phyloP scores from a whole-genome alignment of 352 stramenopile species.

The Globisporangium middletonii region DNA sequence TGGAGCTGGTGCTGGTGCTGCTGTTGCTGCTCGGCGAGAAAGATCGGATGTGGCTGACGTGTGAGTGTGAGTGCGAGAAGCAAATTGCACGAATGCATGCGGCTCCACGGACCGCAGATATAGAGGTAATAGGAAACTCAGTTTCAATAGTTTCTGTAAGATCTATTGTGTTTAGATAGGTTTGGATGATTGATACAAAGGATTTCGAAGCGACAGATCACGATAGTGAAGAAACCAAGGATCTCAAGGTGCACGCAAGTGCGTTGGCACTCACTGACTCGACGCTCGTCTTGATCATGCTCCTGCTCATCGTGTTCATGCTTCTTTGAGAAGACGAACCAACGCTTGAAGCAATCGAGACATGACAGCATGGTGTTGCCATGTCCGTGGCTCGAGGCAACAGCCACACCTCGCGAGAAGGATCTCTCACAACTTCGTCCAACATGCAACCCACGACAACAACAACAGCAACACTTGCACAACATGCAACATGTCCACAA shows the following conservation, averaged over 20 bases:
- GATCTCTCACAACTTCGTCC: too few species aligned
- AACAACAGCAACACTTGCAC: neutral
- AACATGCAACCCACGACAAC: too few species aligned
- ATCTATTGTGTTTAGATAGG: neutral
- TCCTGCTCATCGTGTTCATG: neutral
- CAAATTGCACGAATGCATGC: neutral
- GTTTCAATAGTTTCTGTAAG: neutral
- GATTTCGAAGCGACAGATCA: neutral
- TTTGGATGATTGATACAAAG: neutral
- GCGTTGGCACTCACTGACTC: neutral
- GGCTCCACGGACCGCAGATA: neutral
- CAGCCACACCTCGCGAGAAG: too few species aligned
- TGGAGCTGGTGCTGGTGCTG: neutral
- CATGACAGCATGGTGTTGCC: neutral
- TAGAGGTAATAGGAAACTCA: neutral
- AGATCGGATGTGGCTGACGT: conserved; percentile 7
- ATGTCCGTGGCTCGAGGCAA: too few species aligned
- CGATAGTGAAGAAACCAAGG: neutral
- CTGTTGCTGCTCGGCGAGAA: conserved; percentile 1
- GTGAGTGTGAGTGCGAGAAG: neutral
- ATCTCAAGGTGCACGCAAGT: neutral
- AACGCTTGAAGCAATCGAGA: neutral
- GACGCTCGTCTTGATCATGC: neutral
- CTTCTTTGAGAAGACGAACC: neutral
- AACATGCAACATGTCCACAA: neutral